Evolutionary conservation across 176 grass and related monocot genomes (phyloP).

Genomic region (Lolium rigidum): DNA sequence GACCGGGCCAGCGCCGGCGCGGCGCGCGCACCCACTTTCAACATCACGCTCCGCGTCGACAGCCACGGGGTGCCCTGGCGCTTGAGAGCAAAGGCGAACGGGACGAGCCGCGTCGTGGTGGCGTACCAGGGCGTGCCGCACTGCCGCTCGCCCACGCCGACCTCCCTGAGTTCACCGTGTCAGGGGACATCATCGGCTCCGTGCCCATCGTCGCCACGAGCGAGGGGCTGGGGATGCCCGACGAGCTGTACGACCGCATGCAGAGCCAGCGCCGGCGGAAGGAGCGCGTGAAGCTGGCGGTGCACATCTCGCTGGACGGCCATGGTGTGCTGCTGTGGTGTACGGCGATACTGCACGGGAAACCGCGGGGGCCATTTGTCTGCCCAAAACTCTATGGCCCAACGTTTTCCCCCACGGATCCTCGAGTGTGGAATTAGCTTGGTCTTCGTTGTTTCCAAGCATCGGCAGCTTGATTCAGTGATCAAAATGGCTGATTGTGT

Average conservation of each 20-base stretch:
- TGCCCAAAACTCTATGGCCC: constrained; percentile 1
- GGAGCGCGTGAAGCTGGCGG: constrained; percentile 7
- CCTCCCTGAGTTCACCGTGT: constrained; percentile 11
- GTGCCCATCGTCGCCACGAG: constrained; percentile 14
- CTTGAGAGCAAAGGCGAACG: background rate
- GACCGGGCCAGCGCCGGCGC: background rate
- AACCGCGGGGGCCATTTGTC: background rate
- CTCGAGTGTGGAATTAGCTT: background rate
- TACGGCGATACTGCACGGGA: constrained; percentile 8
- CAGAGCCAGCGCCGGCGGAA: background rate
- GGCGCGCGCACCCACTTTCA: background rate
- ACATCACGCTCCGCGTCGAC: constrained; percentile 32
- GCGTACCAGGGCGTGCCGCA: constrained; percentile 30
- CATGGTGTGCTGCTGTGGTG: background rate
- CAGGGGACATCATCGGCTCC: background rate
- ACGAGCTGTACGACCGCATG: constrained; percentile 29
- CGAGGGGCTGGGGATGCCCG: constrained; percentile 1
- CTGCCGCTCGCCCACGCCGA: background rate
- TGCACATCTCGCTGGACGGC: background rate
- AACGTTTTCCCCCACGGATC: background rate
- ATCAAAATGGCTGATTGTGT: too few species aligned
- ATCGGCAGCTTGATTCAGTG: background rate
- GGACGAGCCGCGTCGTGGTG: constrained; percentile 2
- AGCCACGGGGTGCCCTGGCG: background rate
- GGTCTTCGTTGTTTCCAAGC: too few species aligned